Evolutionary conservation across 2,329 filamentous ascomycete genomes (phyloP).

Genomic region (Fragosphaeria purpurea): DNA sequence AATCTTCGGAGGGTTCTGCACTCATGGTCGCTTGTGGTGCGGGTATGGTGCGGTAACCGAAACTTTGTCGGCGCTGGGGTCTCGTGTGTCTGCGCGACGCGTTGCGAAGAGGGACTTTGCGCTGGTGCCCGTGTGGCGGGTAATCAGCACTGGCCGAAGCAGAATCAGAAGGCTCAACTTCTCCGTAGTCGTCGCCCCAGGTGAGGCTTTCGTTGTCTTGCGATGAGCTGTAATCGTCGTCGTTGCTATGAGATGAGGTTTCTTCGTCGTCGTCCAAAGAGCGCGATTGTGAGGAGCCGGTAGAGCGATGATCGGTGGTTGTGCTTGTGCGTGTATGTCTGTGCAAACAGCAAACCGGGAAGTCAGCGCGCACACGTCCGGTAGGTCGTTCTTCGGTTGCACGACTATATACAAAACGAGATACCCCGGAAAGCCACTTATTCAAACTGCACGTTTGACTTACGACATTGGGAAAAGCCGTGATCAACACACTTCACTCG

Average conservation of each 20-base stretch:
- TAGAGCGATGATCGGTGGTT: slow-evolving; percentile 15
- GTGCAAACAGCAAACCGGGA: not conserved
- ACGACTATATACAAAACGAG: no score
- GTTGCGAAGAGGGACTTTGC: slow-evolving; percentile 28
- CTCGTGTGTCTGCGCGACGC: slow-evolving; percentile 28
- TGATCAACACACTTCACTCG: slow-evolving; percentile 32
- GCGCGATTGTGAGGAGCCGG: slow-evolving; percentile 16
- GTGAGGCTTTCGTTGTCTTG: slow-evolving; percentile 22
- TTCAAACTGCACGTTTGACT: slow-evolving; percentile 10
- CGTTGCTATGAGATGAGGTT: slow-evolving; percentile 22
- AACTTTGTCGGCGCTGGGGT: slow-evolving; percentile 23
- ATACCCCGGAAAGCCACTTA: no score
- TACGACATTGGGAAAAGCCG: slow-evolving; percentile 27
- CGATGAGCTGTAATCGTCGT: slow-evolving; percentile 22
- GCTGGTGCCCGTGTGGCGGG: slow-evolving; percentile 20
- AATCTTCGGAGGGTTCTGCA: slow-evolving; percentile 57
- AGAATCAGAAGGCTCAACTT: slow-evolving; percentile 48
- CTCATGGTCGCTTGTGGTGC: slow-evolving; percentile 43
- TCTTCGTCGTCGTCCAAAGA: slow-evolving; percentile 28
- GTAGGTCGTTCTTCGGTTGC: no score
- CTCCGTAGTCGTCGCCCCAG: slow-evolving; percentile 31
- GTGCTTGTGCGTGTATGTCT: slow-evolving; percentile 8
- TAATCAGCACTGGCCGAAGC: slow-evolving; percentile 37
- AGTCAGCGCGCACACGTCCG: no score
- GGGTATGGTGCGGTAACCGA: slow-evolving; percentile 18